These are phyloP conservation scores for Sphagnurus paluster DNA, from an alignment of 1,284 basidiomycete species.

Conservation along the genomic window DNA sequence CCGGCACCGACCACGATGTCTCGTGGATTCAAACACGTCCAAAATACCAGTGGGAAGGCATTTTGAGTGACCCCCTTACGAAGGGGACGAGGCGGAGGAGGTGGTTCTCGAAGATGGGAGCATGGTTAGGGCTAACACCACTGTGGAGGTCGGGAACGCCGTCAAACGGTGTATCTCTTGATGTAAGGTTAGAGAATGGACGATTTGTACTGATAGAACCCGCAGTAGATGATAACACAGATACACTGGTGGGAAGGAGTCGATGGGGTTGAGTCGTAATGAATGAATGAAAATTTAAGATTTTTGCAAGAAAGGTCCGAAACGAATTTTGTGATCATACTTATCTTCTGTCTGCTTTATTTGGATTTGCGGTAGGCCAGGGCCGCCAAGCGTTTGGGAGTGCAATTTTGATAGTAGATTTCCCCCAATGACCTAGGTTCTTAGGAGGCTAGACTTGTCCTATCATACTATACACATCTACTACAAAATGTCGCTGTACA, in stretches of 20 bases:
- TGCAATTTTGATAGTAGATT: too few species aligned
- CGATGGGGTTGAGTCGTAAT: slow-evolving; percentile 1
- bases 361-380: too few species aligned
- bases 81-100: slow-evolving; percentile 35
- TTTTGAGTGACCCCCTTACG: slow-evolving; percentile 57
- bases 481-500: too few species aligned
- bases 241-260: not conserved
- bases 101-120: slow-evolving; percentile 54
- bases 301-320: too few species aligned
- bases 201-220: slow-evolving; percentile 52
- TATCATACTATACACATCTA: too few species aligned
- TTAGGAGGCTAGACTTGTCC: too few species aligned
- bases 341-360: too few species aligned
- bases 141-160: slow-evolving; percentile 52
- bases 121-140: slow-evolving; percentile 69
- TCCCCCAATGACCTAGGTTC: too few species aligned
- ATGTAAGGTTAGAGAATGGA: slow-evolving; percentile 55
- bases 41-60: slow-evolving; percentile 70
- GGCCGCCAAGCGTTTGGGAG: too few species aligned
- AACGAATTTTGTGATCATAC: too few species aligned
- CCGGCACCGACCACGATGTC: slow-evolving; percentile 73
- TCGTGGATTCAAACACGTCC: slow-evolving; percentile 58
- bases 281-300: too few species aligned
- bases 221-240: slow-evolving; percentile 18
- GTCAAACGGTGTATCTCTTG: slow-evolving; percentile 57